phyloP scores from a whole-genome alignment of 2,329 filamentous ascomycete species.

The Fonsecaea nubica region DNA sequence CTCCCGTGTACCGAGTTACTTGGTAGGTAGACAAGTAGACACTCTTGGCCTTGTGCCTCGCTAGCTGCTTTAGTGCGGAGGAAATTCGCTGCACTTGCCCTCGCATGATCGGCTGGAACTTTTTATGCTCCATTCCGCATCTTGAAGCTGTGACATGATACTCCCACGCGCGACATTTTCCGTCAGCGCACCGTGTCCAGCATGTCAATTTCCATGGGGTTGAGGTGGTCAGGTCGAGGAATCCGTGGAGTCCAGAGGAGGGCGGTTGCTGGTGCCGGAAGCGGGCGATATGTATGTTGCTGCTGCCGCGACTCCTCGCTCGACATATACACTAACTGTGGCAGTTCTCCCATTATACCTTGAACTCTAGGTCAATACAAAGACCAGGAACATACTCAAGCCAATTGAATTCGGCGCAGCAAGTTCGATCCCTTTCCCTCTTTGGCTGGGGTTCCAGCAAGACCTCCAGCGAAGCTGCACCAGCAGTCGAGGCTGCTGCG shows the following conservation, averaged over 20 bases:
- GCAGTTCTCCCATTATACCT: slow-evolving; percentile 26
- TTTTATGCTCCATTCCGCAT: slow-evolving; percentile 7
- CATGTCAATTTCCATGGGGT: slow-evolving; percentile 32
- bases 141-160: slow-evolving; percentile 5
- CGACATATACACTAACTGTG: slow-evolving; percentile 9
- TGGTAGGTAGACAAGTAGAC: too few species aligned
- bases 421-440: slow-evolving; percentile 36
- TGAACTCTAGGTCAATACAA: slow-evolving; percentile 11
- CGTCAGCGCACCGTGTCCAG: slow-evolving; percentile 2
- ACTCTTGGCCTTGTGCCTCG: background rate
- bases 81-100: slow-evolving; percentile 22
- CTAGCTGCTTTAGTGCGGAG: slow-evolving; percentile 6
- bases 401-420: slow-evolving; percentile 22
- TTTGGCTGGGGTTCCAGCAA: slow-evolving; percentile 34
- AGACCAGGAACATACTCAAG: slow-evolving; percentile 2
- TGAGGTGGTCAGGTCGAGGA: slow-evolving; percentile 32
- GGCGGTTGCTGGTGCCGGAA: slow-evolving; percentile 12
- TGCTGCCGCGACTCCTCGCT: background rate
- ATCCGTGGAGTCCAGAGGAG: slow-evolving; percentile 28
- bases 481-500: slow-evolving; percentile 2
- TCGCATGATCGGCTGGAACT: background rate
- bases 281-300: slow-evolving; percentile 28
- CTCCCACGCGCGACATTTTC: slow-evolving; percentile 3
- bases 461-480: slow-evolving; percentile 12
- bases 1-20: background rate